Evolutionary conservation across 306 rosid species (phyloP).

Genomic region (Neltuma alba): DNA sequence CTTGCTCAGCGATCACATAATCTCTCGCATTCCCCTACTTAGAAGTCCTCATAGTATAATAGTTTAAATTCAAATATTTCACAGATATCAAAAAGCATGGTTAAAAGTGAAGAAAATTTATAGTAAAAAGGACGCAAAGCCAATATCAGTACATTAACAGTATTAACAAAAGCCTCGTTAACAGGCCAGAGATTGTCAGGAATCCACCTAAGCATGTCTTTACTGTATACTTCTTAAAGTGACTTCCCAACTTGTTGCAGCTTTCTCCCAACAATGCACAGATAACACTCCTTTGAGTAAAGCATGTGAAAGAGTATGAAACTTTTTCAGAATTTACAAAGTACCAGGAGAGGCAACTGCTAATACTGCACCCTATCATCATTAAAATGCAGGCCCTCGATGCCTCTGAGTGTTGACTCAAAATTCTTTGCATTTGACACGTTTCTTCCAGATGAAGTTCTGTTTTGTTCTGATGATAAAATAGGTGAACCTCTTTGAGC

Average conservation of each 20-base stretch:
- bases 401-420: slow-evolving; percentile 80
- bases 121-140: slow-evolving; percentile 37
- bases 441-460: slow-evolving; percentile 61
- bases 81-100: neutral
- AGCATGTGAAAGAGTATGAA: slow-evolving; percentile 39
- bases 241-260: slow-evolving; percentile 51
- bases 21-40: slow-evolving; percentile 25
- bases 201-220: slow-evolving; percentile 40
- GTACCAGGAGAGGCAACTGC: slow-evolving; percentile 44
- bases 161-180: slow-evolving; percentile 53
- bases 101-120: slow-evolving; percentile 8
- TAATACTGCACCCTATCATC: slow-evolving; percentile 87
- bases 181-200: slow-evolving; percentile 40
- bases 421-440: slow-evolving; percentile 62
- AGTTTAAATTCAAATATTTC: slow-evolving; percentile 33
- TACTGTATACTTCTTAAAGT: slow-evolving; percentile 49
- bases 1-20: slow-evolving; percentile 5
- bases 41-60: slow-evolving; percentile 24
- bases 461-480: slow-evolving; percentile 64
- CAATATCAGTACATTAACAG: slow-evolving; percentile 38
- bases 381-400: slow-evolving; percentile 78
- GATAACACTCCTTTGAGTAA: slow-evolving; percentile 48
- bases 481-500: slow-evolving; percentile 71
- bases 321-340: slow-evolving; percentile 41
- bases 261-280: slow-evolving; percentile 57